Percentiles rank a stretch among this genome's conserved stretches.
phyloP scores from a whole-genome alignment of 108 stramenopile genomes.

The Nitzschia palea region DNA sequence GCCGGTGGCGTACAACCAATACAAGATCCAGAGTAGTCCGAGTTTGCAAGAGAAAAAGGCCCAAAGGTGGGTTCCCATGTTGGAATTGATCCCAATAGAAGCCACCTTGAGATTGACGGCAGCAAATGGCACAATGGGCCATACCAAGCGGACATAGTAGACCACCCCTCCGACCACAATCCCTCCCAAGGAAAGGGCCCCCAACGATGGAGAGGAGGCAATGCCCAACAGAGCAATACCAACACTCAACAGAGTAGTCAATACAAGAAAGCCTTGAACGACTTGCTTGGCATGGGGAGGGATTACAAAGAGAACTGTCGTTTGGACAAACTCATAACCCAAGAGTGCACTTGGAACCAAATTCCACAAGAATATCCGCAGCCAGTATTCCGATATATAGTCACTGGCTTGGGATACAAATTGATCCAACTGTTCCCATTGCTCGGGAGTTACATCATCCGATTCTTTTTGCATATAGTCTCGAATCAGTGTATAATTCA shows the following conservation, averaged over 20 bases:
- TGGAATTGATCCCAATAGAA: slow-evolving; percentile 49
- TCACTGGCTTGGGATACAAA: slow-evolving; percentile 19
- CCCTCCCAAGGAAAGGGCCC: neutral
- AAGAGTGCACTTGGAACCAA: slow-evolving; percentile 13
- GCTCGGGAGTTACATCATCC: slow-evolving; percentile 27
- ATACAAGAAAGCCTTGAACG: neutral
- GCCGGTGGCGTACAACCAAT: slow-evolving; percentile 58
- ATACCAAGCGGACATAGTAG: slow-evolving; percentile 33
- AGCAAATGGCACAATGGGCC: slow-evolving; percentile 75
- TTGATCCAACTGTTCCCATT: slow-evolving; percentile 22
- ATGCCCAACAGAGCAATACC: neutral
- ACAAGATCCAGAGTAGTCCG: slow-evolving; percentile 53
- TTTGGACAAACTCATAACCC: slow-evolving; percentile 7
- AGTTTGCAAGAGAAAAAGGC: slow-evolving; percentile 36
- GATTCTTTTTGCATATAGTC: slow-evolving; percentile 1
- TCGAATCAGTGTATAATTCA: slow-evolving; percentile 22
- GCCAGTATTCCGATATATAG: slow-evolving; percentile 21
- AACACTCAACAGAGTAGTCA: neutral
- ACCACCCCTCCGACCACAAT: neutral
- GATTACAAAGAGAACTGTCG: slow-evolving; percentile 7
- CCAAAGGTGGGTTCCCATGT: slow-evolving; percentile 49
- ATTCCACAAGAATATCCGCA: slow-evolving; percentile 18
- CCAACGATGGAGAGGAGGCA: neutral
- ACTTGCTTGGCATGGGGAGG: neutral
- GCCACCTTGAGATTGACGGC: slow-evolving; percentile 62